Conservation (phyloP, 495 filamentous ascomycete genomes). For the Penicillium cataractarum region DNA sequence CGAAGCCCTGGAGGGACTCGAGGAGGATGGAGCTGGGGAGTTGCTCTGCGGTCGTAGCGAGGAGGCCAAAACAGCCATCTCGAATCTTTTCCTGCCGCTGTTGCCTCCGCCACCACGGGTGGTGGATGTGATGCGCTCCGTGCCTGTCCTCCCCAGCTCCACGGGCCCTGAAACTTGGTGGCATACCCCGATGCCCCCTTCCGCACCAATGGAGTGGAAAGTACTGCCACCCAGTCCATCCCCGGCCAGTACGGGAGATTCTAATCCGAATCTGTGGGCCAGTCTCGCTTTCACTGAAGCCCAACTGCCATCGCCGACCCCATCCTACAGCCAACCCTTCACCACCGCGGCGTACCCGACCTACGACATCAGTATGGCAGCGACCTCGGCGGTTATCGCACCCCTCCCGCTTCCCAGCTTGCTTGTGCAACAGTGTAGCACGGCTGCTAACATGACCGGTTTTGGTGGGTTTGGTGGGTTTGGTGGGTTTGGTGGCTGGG, state of each 20-base stretch:
- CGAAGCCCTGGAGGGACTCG: conserved; percentile 89
- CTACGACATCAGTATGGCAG: conserved; percentile 65
- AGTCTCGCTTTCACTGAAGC: conserved; percentile 71
- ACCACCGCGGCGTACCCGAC: conserved; percentile 72
- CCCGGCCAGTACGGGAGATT: conserved; percentile 71
- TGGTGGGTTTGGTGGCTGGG: conserved; percentile 66
- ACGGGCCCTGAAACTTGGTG: conserved; percentile 80
- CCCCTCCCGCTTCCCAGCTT: conserved; percentile 87
- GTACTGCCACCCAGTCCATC: conserved; percentile 86
- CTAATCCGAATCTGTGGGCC: conserved; percentile 76
- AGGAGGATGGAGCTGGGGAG: conserved; percentile 96
- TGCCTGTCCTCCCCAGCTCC: conserved; percentile 85
- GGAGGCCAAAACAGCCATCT: conserved; percentile 87
- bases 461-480: conserved; percentile 68
- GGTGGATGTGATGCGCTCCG: conserved; percentile 86
- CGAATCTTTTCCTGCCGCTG: conserved; percentile 83
- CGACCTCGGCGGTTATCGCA: conserved; percentile 63
- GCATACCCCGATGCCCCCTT: conserved; percentile 58
- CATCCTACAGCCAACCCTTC: conserved; percentile 79
- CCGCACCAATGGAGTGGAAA: conserved; percentile 88
- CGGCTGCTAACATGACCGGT: conserved; percentile 55
- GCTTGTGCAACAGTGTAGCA: conserved; percentile 82
- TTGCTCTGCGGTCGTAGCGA: conserved; percentile 89
- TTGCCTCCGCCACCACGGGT: conserved; percentile 91
- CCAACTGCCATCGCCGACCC: conserved; percentile 72